Base-by-base conservation (phyloP, 148 eudicot genomes). In the Linanthus parryae region DNA sequence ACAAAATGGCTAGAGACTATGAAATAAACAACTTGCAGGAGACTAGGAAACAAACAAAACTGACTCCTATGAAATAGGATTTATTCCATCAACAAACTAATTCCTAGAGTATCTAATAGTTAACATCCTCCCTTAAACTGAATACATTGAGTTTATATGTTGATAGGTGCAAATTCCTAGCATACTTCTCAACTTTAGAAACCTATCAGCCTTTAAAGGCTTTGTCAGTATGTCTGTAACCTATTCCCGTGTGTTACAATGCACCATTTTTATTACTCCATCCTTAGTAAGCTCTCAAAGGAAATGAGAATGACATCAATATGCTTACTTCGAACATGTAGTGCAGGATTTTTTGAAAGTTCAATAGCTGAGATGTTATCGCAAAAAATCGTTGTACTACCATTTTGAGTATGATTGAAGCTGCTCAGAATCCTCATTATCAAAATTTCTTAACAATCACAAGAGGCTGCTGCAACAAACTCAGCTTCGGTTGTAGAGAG, bases 211-310 rank as follows among this genome's bases (percentile, higher is more conserved):
- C n/a, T n/a, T n/a, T 8, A 24, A 42, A 42, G 10, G 11, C 11
- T 4, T 42, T 4, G 11, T 4, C 10, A 5, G 18, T 42, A 5
- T 4, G 11, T 42, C 0, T 5, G 10, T 10, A 18, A 19, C 9
- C 24, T 19, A 24, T 42, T 42, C 45, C 20, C 20, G 3, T 6
- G 45, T 42, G 24, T 42, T 22, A 42, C 13, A 42, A 42, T 42
- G 24, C 10, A 42, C 45, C 22, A 42, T 0, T 24, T 42, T 42
- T 42, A 42, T 24, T 17, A 19, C 24, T 42, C 45, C 45, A 42
- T 42, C 24, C 20, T 42, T 42, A 42, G 45, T 42, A 42, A 42
- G 45, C 45, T 42, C 45, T n/a, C n/a, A n/a, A n/a, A n/a, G n/a
- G n/a, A n/a, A n/a, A n/a, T n/a, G n/a, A n/a, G n/a, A n/a, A 20